Base-by-base conservation (phyloP, 257 asterid genomes). In the Ilex aquifolium region DNA sequence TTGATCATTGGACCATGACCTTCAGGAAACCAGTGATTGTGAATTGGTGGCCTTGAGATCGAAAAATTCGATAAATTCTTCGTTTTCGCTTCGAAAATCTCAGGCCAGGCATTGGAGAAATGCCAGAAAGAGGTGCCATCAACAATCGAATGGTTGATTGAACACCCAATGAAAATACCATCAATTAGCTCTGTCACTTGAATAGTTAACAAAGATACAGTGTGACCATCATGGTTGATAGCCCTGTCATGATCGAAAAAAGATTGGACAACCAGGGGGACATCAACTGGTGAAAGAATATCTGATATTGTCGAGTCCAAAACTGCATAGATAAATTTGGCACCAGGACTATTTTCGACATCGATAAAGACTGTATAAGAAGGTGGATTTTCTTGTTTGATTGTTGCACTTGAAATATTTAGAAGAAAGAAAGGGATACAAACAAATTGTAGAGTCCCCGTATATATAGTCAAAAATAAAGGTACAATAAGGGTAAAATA, bases 111-210 rank as follows among this genome's bases (percentile, higher is more conserved):
- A 11, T 73, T 69, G 8, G 73, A 54, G 56, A 77, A 77, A 42
- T 73, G 72, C 82, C 82, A 77, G 44, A 46, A 73, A 4, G 82
- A 73, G 10, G 76, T 49, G 31, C 82, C 82, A 44, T 77, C 79
- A 48, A 61, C 67, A 29, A 66, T 62, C n/a, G n/a, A n/a, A 46
- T 77, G 82, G 31, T 73, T 73, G 4, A 64, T 64, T n/a, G 76
- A 69, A 32, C 76, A 73, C 2, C 79, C 79, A 29, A 77, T 32
- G 57, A 77, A 77, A 32, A 77, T 13, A 6, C 82, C 82, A 60
- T 77, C 82, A 7, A 30, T 60, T 39, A 77, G 15, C 44, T 77
- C 82, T 0, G 82, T 73, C 10, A 77, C 71, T 13, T 77, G 76
- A 31, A 77, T 57, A 13, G 76, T 63, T 32, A 74, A 49, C 65